Evolutionary conservation across 768 basidiomycete genomes (phyloP).

Genomic region (Hypholoma fasciculare): DNA sequence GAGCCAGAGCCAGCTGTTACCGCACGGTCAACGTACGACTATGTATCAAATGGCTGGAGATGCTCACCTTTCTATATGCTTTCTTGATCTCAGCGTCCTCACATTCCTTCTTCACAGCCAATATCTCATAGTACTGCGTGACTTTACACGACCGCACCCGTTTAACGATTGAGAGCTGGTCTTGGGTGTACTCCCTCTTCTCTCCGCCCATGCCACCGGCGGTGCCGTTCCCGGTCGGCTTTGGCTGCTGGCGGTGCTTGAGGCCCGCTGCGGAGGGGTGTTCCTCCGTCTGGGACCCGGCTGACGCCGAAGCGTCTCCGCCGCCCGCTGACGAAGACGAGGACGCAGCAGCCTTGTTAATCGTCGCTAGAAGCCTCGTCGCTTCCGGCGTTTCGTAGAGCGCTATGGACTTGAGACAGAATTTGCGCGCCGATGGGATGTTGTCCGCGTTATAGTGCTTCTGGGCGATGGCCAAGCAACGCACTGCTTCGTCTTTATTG

Average conservation of each 20-base stretch:
- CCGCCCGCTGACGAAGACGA: conserved; percentile 46
- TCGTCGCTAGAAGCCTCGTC: conserved; percentile 58
- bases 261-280: conserved; percentile 75
- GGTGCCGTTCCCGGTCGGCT: conserved; percentile 43
- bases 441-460: conserved; percentile 74
- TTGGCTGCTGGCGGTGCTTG: conserved; percentile 54
- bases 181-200: conserved; percentile 86
- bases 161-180: conserved; percentile 82
- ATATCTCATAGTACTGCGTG: conserved; percentile 92
- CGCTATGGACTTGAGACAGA: conserved; percentile 84
- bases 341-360: conserved; percentile 56
- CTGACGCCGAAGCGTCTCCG: conserved; percentile 38
- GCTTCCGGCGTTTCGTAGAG: conserved; percentile 83
- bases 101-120: conserved; percentile 76
- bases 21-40: background rate
- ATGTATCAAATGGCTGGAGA: background rate
- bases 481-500: conserved; percentile 88
- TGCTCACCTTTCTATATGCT: conserved; percentile 88
- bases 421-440: conserved; percentile 77
- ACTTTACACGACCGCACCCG: conserved; percentile 83
- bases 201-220: conserved; percentile 65
- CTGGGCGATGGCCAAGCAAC: conserved; percentile 79
- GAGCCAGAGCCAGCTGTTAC: conserved; percentile 75
- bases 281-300: conserved; percentile 54
- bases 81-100: conserved; percentile 88